phyloP scores from a whole-genome alignment of 305 asterid species.

The Plantago coronopus region DNA sequence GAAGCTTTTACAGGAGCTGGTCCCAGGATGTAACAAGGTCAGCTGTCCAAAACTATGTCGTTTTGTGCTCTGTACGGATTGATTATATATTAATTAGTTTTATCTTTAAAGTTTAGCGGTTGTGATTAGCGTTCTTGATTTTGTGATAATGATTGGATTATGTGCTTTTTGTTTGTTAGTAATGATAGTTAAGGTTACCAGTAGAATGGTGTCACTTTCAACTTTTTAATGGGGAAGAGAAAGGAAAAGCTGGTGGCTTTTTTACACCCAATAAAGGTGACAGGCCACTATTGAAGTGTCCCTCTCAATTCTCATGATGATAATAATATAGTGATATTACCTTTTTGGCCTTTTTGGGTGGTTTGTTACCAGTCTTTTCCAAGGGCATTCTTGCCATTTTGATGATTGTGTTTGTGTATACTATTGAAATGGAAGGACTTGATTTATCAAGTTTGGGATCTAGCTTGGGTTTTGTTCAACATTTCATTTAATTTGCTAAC shows the following conservation, averaged over 20 bases:
- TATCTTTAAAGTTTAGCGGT: constrained; percentile 16
- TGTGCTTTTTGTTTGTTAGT: constrained; percentile 15
- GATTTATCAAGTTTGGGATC: neutral
- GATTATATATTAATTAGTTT: constrained; percentile 3
- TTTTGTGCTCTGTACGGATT: constrained; percentile 19
- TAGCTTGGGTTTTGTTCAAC: neutral
- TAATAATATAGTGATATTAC: constrained; percentile 34
- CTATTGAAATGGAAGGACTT: neutral
- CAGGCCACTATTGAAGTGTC: constrained; percentile 50
- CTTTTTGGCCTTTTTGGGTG: constrained; percentile 36
- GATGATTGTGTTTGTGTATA: neutral
- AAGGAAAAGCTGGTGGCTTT: constrained; percentile 43
- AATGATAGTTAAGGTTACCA: constrained; percentile 18
- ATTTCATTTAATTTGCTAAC: too few relatives aligned
- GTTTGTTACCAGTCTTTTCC: constrained; percentile 37
- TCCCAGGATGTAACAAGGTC: constrained; percentile 98
- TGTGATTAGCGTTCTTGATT: constrained; percentile 24
- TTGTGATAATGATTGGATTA: constrained; percentile 23
- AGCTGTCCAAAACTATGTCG: constrained; percentile 36
- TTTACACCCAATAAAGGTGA: constrained; percentile 54
- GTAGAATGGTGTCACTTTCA: constrained; percentile 41
- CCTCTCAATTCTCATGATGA: constrained; percentile 48
- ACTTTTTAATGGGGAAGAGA: constrained; percentile 36
- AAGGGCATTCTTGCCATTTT: constrained; percentile 35
- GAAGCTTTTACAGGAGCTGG: constrained; percentile 92